Evolutionary conservation across 805 yeast genomes (phyloP).

Genomic region (Hanseniaspora osmophila): DNA sequence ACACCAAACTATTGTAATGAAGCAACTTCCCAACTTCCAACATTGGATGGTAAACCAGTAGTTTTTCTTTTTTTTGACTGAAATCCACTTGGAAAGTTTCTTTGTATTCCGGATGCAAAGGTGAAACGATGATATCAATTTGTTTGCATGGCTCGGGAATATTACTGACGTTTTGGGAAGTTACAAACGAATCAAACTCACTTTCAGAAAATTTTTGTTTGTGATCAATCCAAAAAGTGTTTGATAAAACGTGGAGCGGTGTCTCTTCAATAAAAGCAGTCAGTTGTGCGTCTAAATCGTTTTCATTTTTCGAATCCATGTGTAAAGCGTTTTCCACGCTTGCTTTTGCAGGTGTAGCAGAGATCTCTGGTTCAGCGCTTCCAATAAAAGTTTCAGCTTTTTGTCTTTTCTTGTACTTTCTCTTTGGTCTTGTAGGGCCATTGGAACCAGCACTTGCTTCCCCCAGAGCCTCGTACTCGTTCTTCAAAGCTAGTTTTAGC

Average conservation of each 20-base stretch:
- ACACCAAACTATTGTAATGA: slow-evolving; percentile 15
- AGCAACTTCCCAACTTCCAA: slow-evolving; percentile 20
- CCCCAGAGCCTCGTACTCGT: no score
- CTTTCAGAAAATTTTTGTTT: background rate
- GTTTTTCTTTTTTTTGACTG: slow-evolving; percentile 4
- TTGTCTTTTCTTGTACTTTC: no score
- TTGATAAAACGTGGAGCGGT: background rate
- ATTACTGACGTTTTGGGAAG: background rate
- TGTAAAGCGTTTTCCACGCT: no score
- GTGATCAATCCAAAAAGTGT: background rate
- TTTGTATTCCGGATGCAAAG: slow-evolving; percentile 12
- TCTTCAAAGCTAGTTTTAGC: no score
- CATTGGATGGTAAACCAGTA: slow-evolving; percentile 18
- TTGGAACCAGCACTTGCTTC: no score
- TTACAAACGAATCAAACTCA: background rate
- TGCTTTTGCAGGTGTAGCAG: no score
- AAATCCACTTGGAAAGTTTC: slow-evolving; percentile 18
- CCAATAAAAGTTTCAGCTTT: no score
- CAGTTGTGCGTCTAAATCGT: no score
- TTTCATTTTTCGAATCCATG: no score
- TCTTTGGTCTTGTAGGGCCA: no score
- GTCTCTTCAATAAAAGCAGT: no score
- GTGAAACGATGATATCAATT: slow-evolving; percentile 2
- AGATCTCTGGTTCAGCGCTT: no score
- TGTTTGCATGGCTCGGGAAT: background rate